These are phyloP conservation scores for Xeromyces bisporus DNA, from an alignment of 495 filamentous ascomycete genomes.

Conservation along the genomic window DNA sequence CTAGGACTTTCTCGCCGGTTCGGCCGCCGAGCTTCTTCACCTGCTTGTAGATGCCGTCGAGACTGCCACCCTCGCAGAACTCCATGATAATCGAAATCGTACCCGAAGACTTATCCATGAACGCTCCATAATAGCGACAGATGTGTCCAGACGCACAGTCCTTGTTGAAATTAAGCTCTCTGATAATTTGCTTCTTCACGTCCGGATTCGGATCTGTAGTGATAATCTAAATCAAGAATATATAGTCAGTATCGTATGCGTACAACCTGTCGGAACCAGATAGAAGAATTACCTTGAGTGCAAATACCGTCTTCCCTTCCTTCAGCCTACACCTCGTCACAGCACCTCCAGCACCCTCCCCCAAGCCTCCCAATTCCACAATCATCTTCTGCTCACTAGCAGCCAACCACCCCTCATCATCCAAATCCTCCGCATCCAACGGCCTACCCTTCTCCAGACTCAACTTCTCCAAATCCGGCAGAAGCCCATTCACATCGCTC, in stretches of 20 bases:
- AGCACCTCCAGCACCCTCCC: slow-evolving; percentile 89
- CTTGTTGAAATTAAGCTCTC: slow-evolving; percentile 94
- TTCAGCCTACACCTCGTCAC: slow-evolving; percentile 81
- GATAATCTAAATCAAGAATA: slow-evolving; percentile 50
- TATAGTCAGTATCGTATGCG: slow-evolving; percentile 1
- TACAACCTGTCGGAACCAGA: background rate
- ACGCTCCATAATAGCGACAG: slow-evolving; percentile 92
- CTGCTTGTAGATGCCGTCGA: slow-evolving; percentile 92
- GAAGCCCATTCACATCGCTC: slow-evolving; percentile 43
- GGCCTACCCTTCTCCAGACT: slow-evolving; percentile 63
- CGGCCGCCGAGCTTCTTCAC: slow-evolving; percentile 88
- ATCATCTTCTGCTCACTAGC: slow-evolving; percentile 80
- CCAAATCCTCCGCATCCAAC: slow-evolving; percentile 80
- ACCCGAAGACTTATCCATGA: slow-evolving; percentile 78
- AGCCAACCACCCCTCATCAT: slow-evolving; percentile 88
- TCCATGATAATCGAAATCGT: slow-evolving; percentile 99
- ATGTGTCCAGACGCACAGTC: slow-evolving; percentile 87
- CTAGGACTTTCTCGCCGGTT: slow-evolving; percentile 94
- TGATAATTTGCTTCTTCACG: slow-evolving; percentile 92
- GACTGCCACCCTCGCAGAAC: slow-evolving; percentile 89
- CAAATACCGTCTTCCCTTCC: slow-evolving; percentile 86
- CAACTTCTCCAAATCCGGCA: slow-evolving; percentile 59
- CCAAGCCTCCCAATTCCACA: slow-evolving; percentile 71
- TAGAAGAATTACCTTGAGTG: slow-evolving; percentile 59
- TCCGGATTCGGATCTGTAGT: slow-evolving; percentile 95